These are phyloP conservation scores for Gastrodia elata DNA, from an alignment of 106 monocot species.

Conservation along the genomic window DNA sequence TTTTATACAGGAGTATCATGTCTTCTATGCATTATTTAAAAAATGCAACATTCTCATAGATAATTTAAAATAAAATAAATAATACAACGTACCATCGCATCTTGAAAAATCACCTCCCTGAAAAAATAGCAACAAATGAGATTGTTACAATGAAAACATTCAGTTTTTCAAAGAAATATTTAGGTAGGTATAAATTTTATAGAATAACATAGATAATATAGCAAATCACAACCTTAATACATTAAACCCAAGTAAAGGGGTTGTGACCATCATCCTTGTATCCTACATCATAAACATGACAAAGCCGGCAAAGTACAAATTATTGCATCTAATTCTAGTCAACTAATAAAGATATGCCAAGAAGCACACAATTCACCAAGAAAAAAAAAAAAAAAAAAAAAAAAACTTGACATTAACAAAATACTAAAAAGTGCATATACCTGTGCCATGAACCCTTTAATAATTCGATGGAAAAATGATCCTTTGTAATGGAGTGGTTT, in stretches of 20 bases:
- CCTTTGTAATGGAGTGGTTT: slow-evolving; percentile 86
- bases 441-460: slow-evolving; percentile 95
- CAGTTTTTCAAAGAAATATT: background rate
- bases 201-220: slow-evolving; percentile 23
- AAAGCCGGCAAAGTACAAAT: slow-evolving; percentile 36
- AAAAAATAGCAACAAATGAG: slow-evolving; percentile 25
- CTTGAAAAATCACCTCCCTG: slow-evolving; percentile 94
- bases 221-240: slow-evolving; percentile 67
- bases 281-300: slow-evolving; percentile 57
- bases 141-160: background rate
- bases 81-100: slow-evolving; percentile 54
- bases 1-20: background rate
- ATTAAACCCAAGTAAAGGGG: slow-evolving; percentile 77
- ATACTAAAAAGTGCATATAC: no score
- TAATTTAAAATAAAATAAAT: background rate
- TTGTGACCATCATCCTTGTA: slow-evolving; percentile 57
- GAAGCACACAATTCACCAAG: background rate
- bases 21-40: background rate
- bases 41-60: background rate
- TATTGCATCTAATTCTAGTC: slow-evolving; percentile 22
- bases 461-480: slow-evolving; percentile 78
- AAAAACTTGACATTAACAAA: no score
- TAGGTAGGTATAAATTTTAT: background rate
- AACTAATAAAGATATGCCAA: slow-evolving; percentile 10
- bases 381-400: background rate